Base-by-base conservation (phyloP, 1,284 basidiomycete genomes). In the Ceratobasidium sp. region DNA sequence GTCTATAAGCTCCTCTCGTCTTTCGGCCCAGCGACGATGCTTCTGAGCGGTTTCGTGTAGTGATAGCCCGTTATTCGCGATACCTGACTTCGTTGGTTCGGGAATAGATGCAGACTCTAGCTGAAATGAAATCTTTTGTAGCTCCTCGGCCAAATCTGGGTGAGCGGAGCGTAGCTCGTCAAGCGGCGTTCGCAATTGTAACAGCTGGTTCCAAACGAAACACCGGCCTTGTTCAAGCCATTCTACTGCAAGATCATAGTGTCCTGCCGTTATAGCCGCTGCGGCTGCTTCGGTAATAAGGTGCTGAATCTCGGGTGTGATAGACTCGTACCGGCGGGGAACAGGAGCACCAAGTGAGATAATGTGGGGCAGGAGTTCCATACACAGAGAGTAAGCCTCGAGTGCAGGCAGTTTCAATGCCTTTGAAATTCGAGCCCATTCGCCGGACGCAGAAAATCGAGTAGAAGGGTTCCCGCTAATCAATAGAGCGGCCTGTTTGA, bases 171-270 rank as follows among this genome's bases (percentile, higher is more conserved):
- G 20, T 18, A 72, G 44, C 12, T 49, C 26, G 26, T 61, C 56
- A 49, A 72, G n/a, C 33, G 70, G 70, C 13, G 70, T 61, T 3
- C 68, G 68, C 3, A 70, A 33, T 23, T 70, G 28, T 6, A 70
- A 39, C 39, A 58, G 40, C 46, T 72, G 70, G 15, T 44, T 33
- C 70, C 70, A 72, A 5, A 72, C 40, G 15, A 72, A 15, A 13
- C 39, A 72, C 9, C 70, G 39, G 2, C 56, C 70, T 49, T 60
- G 40, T 20, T 72, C 70, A 5, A 72, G 56, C 70, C 70, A 72
- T 42, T 72, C 70, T 6, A 72, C 15, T 46, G 70, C 55, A 3
- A 56, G 56, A 6, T 63, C 56, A 28, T 72, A 49, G 7, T 33
- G 15, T 10, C 23, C 7, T 13, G n/a, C 18, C 44, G 13, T 3